Evolutionary conservation across 208 protist species (phyloP).

Genomic region (Crithidia bombi): DNA sequence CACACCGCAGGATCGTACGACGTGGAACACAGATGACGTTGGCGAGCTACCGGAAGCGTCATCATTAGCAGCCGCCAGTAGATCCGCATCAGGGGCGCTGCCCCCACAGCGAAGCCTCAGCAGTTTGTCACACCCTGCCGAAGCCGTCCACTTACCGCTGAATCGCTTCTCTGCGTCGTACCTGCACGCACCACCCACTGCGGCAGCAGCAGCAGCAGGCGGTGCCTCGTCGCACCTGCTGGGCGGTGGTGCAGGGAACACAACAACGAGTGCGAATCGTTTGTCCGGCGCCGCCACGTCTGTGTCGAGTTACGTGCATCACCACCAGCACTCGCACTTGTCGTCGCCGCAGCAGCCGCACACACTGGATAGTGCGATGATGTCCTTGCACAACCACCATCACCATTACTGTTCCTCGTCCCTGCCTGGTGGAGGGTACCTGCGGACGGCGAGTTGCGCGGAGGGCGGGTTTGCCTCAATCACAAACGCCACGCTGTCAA

Average conservation of each 20-base stretch:
- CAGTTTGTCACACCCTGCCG: slow-evolving; percentile 7
- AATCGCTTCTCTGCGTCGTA: neutral
- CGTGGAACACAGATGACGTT: neutral
- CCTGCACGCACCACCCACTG: slow-evolving; percentile 11
- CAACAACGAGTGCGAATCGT: neutral
- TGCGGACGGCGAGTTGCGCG: neutral
- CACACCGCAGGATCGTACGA: neutral
- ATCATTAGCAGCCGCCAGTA: no score
- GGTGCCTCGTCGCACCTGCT: no score
- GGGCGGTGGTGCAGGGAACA: neutral
- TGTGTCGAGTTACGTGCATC: neutral
- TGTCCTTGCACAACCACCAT: slow-evolving; percentile 6
- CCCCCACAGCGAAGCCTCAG: slow-evolving; percentile 16
- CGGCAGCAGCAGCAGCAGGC: slow-evolving; percentile 6
- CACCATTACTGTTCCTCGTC: slow-evolving; percentile 17
- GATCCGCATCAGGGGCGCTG: no score
- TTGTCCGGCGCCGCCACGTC: neutral
- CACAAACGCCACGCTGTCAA: neutral
- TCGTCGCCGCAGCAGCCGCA: neutral
- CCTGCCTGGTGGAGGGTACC: neutral
- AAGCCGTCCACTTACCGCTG: neutral
- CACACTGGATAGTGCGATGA: slow-evolving; percentile 1
- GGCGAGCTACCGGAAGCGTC: neutral
- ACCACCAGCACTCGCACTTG: slow-evolving; percentile 1
- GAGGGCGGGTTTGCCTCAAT: neutral